A percentile compares a stretch with the other conserved stretches of the same genome.
These are phyloP conservation scores for Vitis cinerea DNA, from an alignment of 164 flowering plant genomes.

Conservation along the genomic window DNA sequence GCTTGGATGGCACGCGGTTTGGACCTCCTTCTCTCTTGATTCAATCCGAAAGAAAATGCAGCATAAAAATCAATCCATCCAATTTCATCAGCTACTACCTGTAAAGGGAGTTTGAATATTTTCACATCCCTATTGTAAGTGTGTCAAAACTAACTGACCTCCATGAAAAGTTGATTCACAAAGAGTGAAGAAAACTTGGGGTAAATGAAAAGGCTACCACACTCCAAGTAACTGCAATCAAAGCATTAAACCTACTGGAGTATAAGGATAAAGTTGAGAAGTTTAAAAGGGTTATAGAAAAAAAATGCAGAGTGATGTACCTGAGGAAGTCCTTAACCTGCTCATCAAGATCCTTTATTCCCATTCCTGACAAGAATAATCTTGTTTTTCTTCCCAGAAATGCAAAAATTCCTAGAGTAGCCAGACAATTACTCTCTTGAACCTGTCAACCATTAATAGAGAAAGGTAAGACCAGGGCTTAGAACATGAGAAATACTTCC, in stretches of 20 bases:
- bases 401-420: too few species aligned
- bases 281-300: not conserved
- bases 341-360: slow-evolving; percentile 60
- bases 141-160: slow-evolving; percentile 36
- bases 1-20: slow-evolving; percentile 57
- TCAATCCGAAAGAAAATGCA: slow-evolving; percentile 15
- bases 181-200: slow-evolving; percentile 49
- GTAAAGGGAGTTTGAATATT: slow-evolving; percentile 8
- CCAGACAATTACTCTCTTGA: too few species aligned
- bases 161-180: slow-evolving; percentile 58
- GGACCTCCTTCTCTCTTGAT: slow-evolving; percentile 35
- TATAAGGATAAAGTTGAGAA: not conserved
- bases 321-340: slow-evolving; percentile 54
- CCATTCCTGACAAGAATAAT: slow-evolving; percentile 43
- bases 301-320: slow-evolving; percentile 20
- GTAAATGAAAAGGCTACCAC: slow-evolving; percentile 53
- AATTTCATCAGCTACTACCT: slow-evolving; percentile 68
- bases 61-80: slow-evolving; percentile 67
- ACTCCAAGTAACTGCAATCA: slow-evolving; percentile 61
- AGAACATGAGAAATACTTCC: too few species aligned
- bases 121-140: slow-evolving; percentile 1
- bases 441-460: too few species aligned
- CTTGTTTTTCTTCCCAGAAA: slow-evolving; percentile 45
- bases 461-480: too few species aligned
- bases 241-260: slow-evolving; percentile 11